phyloP scores from a whole-genome alignment of 2,329 filamentous ascomycete species.

The Clarireedia homoeocarpa region DNA sequence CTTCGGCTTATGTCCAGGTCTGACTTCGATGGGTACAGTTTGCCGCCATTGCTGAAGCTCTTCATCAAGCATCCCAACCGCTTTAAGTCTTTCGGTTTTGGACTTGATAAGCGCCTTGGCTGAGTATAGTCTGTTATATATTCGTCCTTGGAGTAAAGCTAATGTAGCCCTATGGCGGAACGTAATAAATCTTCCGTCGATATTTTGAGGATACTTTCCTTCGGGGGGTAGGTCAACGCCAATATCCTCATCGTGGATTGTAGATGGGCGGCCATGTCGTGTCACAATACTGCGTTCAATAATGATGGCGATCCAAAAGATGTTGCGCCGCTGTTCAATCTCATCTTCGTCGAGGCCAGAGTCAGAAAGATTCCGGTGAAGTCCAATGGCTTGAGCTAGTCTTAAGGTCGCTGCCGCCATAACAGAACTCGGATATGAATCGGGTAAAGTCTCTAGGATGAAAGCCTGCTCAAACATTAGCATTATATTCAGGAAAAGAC shows the following conservation, averaged over 20 bases:
- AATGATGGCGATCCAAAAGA: slow-evolving; percentile 22
- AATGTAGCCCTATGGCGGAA: slow-evolving; percentile 15
- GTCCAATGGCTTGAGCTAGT: slow-evolving; percentile 18
- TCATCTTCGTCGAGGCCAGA: slow-evolving; percentile 13
- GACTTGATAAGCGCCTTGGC: slow-evolving; percentile 20
- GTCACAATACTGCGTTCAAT: slow-evolving; percentile 17
- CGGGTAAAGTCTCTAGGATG: slow-evolving; percentile 12
- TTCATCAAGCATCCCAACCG: slow-evolving; percentile 18
- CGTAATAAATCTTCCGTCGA: slow-evolving; percentile 13
- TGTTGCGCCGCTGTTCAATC: slow-evolving; percentile 19
- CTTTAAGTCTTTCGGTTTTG: slow-evolving; percentile 16
- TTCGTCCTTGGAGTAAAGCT: slow-evolving; percentile 18
- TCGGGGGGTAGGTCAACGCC: slow-evolving; percentile 19
- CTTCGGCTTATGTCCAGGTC: slow-evolving; percentile 17
- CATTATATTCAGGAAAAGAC: neutral
- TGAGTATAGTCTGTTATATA: slow-evolving; percentile 22
- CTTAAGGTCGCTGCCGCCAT: slow-evolving; percentile 14
- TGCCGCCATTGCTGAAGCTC: slow-evolving; percentile 21
- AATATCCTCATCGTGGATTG: slow-evolving; percentile 23
- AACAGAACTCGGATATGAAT: slow-evolving; percentile 17
- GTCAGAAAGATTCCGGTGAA: slow-evolving; percentile 17
- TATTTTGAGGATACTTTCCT: slow-evolving; percentile 7
- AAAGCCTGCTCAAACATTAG: slow-evolving; percentile 3
- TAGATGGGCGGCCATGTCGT: slow-evolving; percentile 19
- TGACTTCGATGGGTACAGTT: slow-evolving; percentile 20